Evolutionary conservation across 257 asterid genomes (phyloP).

Genomic region (Petunia axillaris): DNA sequence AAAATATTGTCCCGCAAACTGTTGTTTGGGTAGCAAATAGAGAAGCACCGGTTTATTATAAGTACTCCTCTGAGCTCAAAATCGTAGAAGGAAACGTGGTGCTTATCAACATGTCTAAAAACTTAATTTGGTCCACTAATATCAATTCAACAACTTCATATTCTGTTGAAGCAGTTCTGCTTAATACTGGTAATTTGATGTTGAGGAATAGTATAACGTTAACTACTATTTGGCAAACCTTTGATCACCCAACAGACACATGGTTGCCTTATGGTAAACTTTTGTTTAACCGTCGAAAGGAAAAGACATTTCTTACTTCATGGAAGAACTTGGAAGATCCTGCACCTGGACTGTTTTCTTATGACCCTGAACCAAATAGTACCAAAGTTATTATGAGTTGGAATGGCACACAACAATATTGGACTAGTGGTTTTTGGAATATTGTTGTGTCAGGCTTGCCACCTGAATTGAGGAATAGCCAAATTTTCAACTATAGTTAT

Average conservation of each 20-base stretch:
- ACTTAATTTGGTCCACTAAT: background rate
- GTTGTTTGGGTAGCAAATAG: background rate
- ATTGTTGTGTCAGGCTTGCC: background rate
- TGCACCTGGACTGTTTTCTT: slow-evolving; percentile 16
- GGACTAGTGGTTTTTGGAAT: slow-evolving; percentile 18
- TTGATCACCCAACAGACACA: background rate
- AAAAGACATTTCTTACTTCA: background rate
- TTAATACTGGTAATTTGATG: slow-evolving; percentile 3
- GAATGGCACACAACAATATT: slow-evolving; percentile 9
- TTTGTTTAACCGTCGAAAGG: background rate
- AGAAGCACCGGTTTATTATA: background rate
- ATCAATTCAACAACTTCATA: background rate
- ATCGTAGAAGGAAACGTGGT: background rate
- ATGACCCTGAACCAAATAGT: background rate
- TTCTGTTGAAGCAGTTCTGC: background rate
- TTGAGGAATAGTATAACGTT: background rate
- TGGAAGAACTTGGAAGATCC: slow-evolving; percentile 18
- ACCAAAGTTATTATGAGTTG: background rate
- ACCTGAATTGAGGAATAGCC: background rate
- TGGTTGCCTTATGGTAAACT: background rate
- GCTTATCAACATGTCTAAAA: background rate
- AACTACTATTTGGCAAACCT: slow-evolving; percentile 8
- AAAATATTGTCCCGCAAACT: background rate
- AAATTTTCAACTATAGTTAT: background rate
- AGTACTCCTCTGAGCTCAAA: background rate